These are phyloP conservation scores for Salix udensis DNA, from an alignment of 345 rosid species.

Conservation along the genomic window DNA sequence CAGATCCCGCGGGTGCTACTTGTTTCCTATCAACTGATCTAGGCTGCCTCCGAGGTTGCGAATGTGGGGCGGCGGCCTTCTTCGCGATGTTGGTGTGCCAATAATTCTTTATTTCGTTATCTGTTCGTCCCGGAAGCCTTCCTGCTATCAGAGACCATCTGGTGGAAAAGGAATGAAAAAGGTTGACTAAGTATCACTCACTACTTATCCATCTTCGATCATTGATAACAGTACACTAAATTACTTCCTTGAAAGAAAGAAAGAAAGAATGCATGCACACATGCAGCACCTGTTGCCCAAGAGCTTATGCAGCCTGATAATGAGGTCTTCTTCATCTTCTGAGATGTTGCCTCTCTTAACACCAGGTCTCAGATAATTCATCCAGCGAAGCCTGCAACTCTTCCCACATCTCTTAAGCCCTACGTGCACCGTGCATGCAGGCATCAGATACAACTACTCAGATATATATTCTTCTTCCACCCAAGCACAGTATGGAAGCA, in stretches of 20 bases:
- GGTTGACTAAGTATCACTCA: not conserved
- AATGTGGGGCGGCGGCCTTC: conserved; percentile 2
- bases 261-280: not conserved
- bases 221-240: not conserved
- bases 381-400: conserved; percentile 35
- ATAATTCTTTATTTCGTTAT: conserved; percentile 43
- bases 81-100: conserved; percentile 41
- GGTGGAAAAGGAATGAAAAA: not conserved
- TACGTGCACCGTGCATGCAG: not conserved
- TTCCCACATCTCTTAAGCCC: conserved; percentile 38
- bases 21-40: not conserved
- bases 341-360: conserved; percentile 35
- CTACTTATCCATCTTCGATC: not conserved
- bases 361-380: conserved; percentile 33
- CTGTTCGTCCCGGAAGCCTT: conserved; percentile 41
- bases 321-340: conserved; percentile 33
- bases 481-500: not conserved
- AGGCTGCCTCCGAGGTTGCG: not conserved
- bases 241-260: not conserved
- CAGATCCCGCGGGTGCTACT: not conserved
- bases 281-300: conserved; percentile 35
- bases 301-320: conserved; percentile 38
- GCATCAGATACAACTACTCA: not conserved
- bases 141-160: conserved; percentile 51
- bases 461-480: not conserved